Evolutionary conservation across 441 rosid species (phyloP), one percentile per base, ranked within the genome.

Genomic region (Populus hybrid): DNA sequence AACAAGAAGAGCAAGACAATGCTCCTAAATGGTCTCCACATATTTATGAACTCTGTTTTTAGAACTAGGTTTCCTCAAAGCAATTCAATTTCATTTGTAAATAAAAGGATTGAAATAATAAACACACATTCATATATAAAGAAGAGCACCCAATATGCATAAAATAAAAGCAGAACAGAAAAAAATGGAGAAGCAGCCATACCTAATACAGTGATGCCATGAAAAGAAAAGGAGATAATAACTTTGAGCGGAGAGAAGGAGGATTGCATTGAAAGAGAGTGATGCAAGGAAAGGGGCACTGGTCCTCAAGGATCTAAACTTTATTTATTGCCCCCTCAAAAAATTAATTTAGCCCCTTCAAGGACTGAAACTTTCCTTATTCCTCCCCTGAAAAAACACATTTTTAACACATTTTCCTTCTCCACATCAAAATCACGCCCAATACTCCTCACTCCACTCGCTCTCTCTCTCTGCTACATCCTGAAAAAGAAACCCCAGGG

Each of bases 21-120:
- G 65, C 46, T 80, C 75, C 73, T 80, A 28, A 34, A 70, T 72
- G 81, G n/a, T 82, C 83, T 82, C 83, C 72, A 28, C 86, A 82
- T 86, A 3, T 75, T 67, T 3, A 23, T 36, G 72, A 46, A 28
- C 1, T 42, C 30, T 69, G 35, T 35, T 67, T 57, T 8, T 4
- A 67, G 8, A 30, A 42, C 18, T 28, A 53, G 64, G 12, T 8
- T 30, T 21, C 34, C 61, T 24, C 23, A 69, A 46, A 69, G 21
- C 75, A 72, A 46, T 68, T 18, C 38, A n/a, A 23, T 38, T 20
- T 18, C 36, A 35, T 30, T 11, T 42, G n/a, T 8, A 69, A 21
- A 69, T 38, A 74, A 10, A 8, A 8, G 34, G 20, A 23, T 16
- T 6, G 46, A 40, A 40, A 10, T 61, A 11, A 23, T 23, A 30